Evolutionary conservation across 1,139 yeast genomes (phyloP).

Genomic region (Taphrina pruni): DNA sequence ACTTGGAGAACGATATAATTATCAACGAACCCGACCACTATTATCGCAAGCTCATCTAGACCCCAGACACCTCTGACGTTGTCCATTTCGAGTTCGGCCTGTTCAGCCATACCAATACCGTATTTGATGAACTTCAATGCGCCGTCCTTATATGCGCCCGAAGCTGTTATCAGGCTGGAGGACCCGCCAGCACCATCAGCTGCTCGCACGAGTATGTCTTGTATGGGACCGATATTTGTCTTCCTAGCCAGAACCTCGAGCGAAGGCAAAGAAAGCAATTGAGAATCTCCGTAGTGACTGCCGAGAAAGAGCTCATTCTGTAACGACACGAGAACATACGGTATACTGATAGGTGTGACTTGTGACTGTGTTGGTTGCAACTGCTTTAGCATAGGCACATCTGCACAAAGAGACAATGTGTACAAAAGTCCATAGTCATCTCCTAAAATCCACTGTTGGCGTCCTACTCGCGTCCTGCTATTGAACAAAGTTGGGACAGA

Average conservation of each 20-base stretch:
- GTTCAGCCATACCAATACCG: constrained; percentile 45
- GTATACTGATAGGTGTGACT: constrained; percentile 43
- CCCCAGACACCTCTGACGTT: constrained; percentile 36
- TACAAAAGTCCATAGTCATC: constrained; percentile 46
- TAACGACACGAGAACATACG: constrained; percentile 40
- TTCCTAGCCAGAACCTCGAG: constrained; percentile 42
- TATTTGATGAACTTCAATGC: constrained; percentile 45
- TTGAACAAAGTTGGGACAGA: constrained; percentile 45
- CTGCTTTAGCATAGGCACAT: constrained; percentile 15
- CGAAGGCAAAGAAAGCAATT: constrained; percentile 42
- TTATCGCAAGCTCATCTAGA: constrained; percentile 27
- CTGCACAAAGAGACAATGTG: constrained; percentile 40
- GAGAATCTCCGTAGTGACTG: constrained; percentile 47
- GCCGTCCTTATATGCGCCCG: constrained; percentile 48
- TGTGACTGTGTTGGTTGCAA: constrained; percentile 19
- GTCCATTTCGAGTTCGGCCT: constrained; percentile 42
- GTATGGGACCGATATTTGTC: constrained; percentile 46
- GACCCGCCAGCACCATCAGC: constrained; percentile 40
- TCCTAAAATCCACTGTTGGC: constrained; percentile 44
- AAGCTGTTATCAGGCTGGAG: constrained; percentile 46
- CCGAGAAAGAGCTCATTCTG: constrained; percentile 45
- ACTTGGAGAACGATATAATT: constrained; percentile 43
- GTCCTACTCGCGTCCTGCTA: constrained; percentile 43
- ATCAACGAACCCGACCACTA: constrained; percentile 45
- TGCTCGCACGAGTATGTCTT: constrained; percentile 45